Conservation (phyloP, 1,284 basidiomycete species). For the Flammula alnicola region DNA sequence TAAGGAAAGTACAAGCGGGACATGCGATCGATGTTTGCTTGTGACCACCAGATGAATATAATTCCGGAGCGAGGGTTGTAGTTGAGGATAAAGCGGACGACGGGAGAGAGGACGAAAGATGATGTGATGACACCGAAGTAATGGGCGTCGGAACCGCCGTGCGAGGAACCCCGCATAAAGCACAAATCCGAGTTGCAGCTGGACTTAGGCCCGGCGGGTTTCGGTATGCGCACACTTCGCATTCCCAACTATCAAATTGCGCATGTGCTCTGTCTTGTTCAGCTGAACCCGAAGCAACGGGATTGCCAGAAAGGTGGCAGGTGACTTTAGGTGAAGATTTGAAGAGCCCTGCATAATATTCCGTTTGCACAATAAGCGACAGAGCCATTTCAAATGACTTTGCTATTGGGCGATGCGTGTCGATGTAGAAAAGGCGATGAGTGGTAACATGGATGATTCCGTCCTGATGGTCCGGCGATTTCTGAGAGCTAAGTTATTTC, state of each 20-base stretch:
- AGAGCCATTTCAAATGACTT: slow-evolving; percentile 72
- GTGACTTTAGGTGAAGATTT: slow-evolving; percentile 91
- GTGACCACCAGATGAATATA: slow-evolving; percentile 12
- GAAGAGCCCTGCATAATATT: slow-evolving; percentile 92
- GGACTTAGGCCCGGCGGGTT: slow-evolving; percentile 76
- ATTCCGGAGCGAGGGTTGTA: slow-evolving; percentile 20
- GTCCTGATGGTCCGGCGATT: slow-evolving; percentile 73
- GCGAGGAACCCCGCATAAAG: slow-evolving; percentile 76
- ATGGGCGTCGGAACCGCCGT: slow-evolving; percentile 39
- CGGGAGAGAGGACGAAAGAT: slow-evolving; percentile 40
- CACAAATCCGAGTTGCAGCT: slow-evolving; percentile 67
- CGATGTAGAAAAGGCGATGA: slow-evolving; percentile 86
- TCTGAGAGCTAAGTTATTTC: slow-evolving; percentile 69
- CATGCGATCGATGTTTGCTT: slow-evolving; percentile 62
- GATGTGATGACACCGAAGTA: slow-evolving; percentile 29
- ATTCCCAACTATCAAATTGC: slow-evolving; percentile 73
- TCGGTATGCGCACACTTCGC: slow-evolving; percentile 82
- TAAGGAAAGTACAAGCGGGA: slow-evolving; percentile 91
- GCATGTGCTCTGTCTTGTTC: slow-evolving; percentile 22
- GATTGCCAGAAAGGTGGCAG: slow-evolving; percentile 56
- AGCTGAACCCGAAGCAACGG: slow-evolving; percentile 28
- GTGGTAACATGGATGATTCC: slow-evolving; percentile 81
- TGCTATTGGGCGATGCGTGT: slow-evolving; percentile 51
- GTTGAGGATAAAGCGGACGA: slow-evolving; percentile 31
- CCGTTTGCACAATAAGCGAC: slow-evolving; percentile 74